Conservation (phyloP, 106 monocot genomes). For the Dioscorea alata region DNA sequence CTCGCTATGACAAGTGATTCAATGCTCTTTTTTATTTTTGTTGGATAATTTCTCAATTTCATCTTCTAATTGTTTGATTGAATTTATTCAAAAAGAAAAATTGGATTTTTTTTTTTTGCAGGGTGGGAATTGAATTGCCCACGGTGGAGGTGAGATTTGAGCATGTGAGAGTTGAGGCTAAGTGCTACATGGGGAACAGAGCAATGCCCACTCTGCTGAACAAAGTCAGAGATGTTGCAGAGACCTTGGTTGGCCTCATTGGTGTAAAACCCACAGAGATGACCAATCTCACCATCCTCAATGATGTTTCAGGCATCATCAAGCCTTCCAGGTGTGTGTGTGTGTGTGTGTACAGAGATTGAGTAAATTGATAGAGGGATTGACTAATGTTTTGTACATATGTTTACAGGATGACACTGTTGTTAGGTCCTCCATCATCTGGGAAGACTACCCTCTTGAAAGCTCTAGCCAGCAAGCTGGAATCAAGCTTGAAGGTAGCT, state of each 20-base stretch:
- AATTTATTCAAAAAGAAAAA: background rate
- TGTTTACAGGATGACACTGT: conserved; percentile 55
- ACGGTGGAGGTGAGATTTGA: conserved; percentile 64
- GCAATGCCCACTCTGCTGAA: conserved; percentile 60
- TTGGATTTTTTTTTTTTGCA: conserved; percentile 2
- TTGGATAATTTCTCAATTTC: background rate
- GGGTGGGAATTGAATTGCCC: conserved; percentile 49
- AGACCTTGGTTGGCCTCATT: conserved; percentile 27
- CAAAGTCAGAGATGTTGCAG: conserved; percentile 23
- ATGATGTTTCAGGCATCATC: conserved; percentile 48
- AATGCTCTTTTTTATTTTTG: background rate
- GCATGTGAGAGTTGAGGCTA: conserved; percentile 36
- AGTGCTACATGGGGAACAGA: conserved; percentile 50
- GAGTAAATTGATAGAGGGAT: no score
- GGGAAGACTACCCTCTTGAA: conserved; percentile 72
- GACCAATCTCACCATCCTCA: conserved; percentile 51
- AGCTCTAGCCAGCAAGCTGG: conserved; percentile 59
- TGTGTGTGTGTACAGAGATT: no score
- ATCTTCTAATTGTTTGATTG: background rate
- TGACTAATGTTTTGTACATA: no score
- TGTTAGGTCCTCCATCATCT: conserved; percentile 71
- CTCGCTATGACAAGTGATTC: conserved; percentile 50
- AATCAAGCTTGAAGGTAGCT: conserved; percentile 36
- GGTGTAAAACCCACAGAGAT: conserved; percentile 27
- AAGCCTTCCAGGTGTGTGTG: conserved; percentile 32